These are phyloP conservation scores for Trapa bicornis DNA, from an alignment of 345 rosid genomes.

Conservation along the genomic window DNA sequence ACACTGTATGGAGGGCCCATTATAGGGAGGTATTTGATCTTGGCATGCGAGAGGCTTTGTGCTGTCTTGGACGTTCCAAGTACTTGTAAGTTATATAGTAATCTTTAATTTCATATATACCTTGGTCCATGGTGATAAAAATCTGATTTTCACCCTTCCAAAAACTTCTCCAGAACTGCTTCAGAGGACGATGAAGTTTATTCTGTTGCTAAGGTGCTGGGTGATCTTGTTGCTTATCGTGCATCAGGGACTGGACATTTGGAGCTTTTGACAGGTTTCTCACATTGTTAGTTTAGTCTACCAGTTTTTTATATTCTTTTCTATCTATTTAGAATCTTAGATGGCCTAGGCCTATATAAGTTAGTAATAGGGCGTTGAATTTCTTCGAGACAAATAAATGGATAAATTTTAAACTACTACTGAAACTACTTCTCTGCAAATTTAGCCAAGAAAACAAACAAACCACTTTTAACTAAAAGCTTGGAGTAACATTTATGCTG, in stretches of 20 bases:
- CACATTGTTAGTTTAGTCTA: background rate
- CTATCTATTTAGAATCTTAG: background rate
- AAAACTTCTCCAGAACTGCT: slow-evolving; percentile 33
- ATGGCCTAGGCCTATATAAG: background rate
- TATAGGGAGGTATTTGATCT: slow-evolving; percentile 88
- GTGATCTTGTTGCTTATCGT: slow-evolving; percentile 88
- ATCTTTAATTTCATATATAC: slow-evolving; percentile 5
- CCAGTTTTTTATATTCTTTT: background rate
- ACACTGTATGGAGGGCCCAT: slow-evolving; percentile 89
- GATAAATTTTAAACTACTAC: background rate
- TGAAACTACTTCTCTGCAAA: background rate
- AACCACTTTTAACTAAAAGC: background rate
- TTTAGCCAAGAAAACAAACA: too few relatives aligned
- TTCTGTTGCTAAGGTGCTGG: slow-evolving; percentile 69
- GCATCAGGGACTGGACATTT: slow-evolving; percentile 90
- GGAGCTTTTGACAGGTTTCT: slow-evolving; percentile 74
- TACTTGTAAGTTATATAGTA: slow-evolving; percentile 45
- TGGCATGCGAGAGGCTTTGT: slow-evolving; percentile 87
- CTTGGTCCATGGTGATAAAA: slow-evolving; percentile 1
- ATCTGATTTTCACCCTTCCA: slow-evolving; percentile 3
- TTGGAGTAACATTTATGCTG: background rate
- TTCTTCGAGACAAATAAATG: background rate
- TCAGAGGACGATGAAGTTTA: slow-evolving; percentile 80
- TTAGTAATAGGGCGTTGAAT: background rate
- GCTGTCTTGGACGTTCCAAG: slow-evolving; percentile 73